A percentile compares a stretch with the other conserved stretches of the same genome.
These are phyloP conservation scores for Sporormia fimetaria DNA, from an alignment of 495 filamentous ascomycete species.

Conservation along the genomic window DNA sequence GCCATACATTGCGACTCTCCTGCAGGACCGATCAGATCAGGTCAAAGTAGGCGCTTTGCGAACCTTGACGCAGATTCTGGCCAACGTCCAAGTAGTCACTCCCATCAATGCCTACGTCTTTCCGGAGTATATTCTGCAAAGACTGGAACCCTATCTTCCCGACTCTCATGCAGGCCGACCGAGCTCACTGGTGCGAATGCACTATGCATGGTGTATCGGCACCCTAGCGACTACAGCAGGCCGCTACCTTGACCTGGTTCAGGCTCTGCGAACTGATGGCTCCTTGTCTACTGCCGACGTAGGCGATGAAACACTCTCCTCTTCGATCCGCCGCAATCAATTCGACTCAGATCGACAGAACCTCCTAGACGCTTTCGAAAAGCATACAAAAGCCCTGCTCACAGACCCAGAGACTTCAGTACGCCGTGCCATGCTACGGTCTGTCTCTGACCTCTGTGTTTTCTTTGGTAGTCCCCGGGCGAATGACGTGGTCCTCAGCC, in stretches of 20 bases:
- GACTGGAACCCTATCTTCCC: constrained; percentile 60
- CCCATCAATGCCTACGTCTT: constrained; percentile 94
- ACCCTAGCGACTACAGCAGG: constrained; percentile 83
- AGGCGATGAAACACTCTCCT: constrained; percentile 51
- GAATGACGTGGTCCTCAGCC: constrained; percentile 87
- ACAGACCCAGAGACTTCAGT: constrained; percentile 84
- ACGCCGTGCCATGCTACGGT: constrained; percentile 82
- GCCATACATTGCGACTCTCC: constrained; percentile 70
- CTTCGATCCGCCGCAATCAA: constrained; percentile 58
- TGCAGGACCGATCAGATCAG: constrained; percentile 69
- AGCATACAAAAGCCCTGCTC: constrained; percentile 77
- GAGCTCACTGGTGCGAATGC: constrained; percentile 64
- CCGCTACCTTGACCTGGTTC: constrained; percentile 79
- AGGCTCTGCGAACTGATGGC: constrained; percentile 73
- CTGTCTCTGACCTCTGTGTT: constrained; percentile 82
- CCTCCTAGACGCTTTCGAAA: constrained; percentile 67
- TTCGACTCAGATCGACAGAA: constrained; percentile 75
- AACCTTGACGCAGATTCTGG: constrained; percentile 75
- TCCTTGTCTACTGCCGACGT: constrained; percentile 69
- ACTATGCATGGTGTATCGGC: constrained; percentile 86
- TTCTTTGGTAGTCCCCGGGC: constrained; percentile 85
- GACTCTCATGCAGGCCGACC: constrained; percentile 42
- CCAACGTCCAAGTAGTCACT: constrained; percentile 74
- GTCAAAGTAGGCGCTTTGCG: constrained; percentile 79
- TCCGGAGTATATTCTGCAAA: constrained; percentile 84